Evolutionary conservation across 495 filamentous ascomycete genomes (phyloP), one percentile per base, ranked within the genome.

Genomic region (Podospora comata): DNA sequence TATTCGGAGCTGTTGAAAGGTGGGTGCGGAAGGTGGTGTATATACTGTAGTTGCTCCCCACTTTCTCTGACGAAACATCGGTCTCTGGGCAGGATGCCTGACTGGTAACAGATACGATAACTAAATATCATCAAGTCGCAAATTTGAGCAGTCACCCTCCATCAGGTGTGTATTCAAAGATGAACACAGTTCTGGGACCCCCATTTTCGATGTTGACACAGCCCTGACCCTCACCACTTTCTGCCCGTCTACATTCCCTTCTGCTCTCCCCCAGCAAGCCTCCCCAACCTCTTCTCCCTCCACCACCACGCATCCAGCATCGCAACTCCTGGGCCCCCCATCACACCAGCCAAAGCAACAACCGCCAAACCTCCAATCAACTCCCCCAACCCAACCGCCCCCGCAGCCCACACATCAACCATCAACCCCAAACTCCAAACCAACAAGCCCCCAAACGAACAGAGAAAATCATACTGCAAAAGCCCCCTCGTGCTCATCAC

Each of bases 231-330:
- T 58, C 16, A 20, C n/a, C 16, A 27, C 27, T 9, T 20, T 26
- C 23, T 16, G 1, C 26, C 23, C 27, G 4, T 5, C 20, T 20
- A n/a, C 19, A 30, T 4, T 15, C 23, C 19, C 58, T 30, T 30
- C 58, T 30, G 23, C 23, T 28, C 59, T 61, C 27, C 27, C 23
- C 7, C 15, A 11, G 39, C 39, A 48, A 48, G 13, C 39, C 39
- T 48, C 39, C 13, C 9, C 59, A 61, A 30, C 59, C 27, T 61
- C 28, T 32, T 61, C 27, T 61, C 20, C 26, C 55, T 58, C 55
- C 55, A 58, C 55, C 55, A 58, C 55, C 55, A 58, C 20, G n/a
- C 55, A 26, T 58, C 23, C 23, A 58, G n/a, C n/a, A 58, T n/a
- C 4, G 55, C 55, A 19, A 58, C 55, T 6, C 55, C 55, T 11